These are phyloP conservation scores for Xylaria sp. DNA, from an alignment of 2,329 filamentous ascomycete species.

Conservation along the genomic window DNA sequence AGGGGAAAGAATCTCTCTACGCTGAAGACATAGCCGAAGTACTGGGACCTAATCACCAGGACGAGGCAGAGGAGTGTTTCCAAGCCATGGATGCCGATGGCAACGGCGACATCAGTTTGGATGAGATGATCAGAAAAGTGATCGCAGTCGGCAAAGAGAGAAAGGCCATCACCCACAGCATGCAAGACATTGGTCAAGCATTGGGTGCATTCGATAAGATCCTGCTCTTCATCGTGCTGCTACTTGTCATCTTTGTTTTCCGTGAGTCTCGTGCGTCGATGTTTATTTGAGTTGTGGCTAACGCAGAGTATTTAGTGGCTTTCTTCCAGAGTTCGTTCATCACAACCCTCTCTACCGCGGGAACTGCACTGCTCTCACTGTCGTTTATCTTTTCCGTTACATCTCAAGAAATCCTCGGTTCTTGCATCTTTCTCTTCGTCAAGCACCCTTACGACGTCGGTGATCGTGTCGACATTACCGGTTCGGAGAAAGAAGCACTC, in stretches of 20 bases:
- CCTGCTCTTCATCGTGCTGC: conserved; percentile 80
- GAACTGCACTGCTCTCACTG: conserved; percentile 91
- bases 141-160: conserved; percentile 85
- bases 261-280: conserved; percentile 58
- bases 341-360: conserved; percentile 86
- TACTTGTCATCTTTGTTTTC: conserved; percentile 87
- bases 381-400: conserved; percentile 96
- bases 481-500: conserved; percentile 68
- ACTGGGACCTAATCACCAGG: conserved; percentile 76
- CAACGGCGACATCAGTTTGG: conserved; percentile 93
- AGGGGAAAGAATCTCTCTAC: conserved; percentile 83
- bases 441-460: conserved; percentile 98
- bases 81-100: conserved; percentile 81
- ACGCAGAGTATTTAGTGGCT: conserved; percentile 64
- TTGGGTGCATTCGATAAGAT: conserved; percentile 91
- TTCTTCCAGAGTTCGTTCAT: conserved; percentile 90
- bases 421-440: conserved; percentile 98
- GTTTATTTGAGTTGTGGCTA: conserved; percentile 24
- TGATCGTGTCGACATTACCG: conserved; percentile 85
- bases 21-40: conserved; percentile 88
- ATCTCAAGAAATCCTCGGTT: conserved; percentile 94
- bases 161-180: conserved; percentile 89
- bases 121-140: conserved; percentile 93
- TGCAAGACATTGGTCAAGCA: conserved; percentile 97
- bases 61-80: conserved; percentile 89